Evolutionary conservation across 2,329 filamentous ascomycete species (phyloP).

Genomic region (Fusarium sp.): DNA sequence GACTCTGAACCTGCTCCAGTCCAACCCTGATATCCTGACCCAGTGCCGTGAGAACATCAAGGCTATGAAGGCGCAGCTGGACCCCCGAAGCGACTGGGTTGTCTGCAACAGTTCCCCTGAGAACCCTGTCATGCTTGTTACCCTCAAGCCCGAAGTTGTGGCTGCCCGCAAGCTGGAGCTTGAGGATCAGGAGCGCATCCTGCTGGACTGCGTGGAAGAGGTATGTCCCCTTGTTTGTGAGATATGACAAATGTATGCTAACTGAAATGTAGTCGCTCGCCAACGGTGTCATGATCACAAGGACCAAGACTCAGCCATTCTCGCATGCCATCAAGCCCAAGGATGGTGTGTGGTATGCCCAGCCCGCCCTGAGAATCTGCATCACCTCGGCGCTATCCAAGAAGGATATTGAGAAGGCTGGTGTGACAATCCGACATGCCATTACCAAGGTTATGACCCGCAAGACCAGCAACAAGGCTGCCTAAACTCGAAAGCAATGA

Average conservation of each 20-base stretch:
- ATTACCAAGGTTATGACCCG: conserved; percentile 90
- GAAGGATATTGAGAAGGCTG: conserved; percentile 97
- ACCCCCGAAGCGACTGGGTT: conserved; percentile 95
- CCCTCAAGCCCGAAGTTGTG: conserved; percentile 86
- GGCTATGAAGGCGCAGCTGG: conserved; percentile 86
- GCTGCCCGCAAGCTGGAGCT: conserved; percentile 74
- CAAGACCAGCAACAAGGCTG: conserved; percentile 61
- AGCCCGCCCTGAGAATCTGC: conserved; percentile 90
- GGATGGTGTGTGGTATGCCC: conserved; percentile 76
- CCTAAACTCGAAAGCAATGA: conserved; percentile 2
- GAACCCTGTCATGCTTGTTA: conserved; percentile 88
- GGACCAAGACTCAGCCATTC: conserved; percentile 83
- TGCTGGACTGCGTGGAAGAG: conserved; percentile 97
- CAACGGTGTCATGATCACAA: conserved; percentile 90
- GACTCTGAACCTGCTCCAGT: conserved; percentile 86
- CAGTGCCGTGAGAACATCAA: conserved; percentile 89
- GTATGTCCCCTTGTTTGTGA: conserved; percentile 61
- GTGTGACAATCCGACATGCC: conserved; percentile 87
- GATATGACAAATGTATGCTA: conserved; percentile 15
- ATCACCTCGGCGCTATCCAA: conserved; percentile 87
- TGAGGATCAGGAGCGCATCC: conserved; percentile 84
- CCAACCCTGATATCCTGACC: conserved; percentile 83
- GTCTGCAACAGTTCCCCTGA: conserved; percentile 82
- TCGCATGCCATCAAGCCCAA: conserved; percentile 72
- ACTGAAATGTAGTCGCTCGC: conserved; percentile 72